Base-by-base conservation (phyloP, 495 filamentous ascomycete genomes). In the Parmelia sp. region DNA sequence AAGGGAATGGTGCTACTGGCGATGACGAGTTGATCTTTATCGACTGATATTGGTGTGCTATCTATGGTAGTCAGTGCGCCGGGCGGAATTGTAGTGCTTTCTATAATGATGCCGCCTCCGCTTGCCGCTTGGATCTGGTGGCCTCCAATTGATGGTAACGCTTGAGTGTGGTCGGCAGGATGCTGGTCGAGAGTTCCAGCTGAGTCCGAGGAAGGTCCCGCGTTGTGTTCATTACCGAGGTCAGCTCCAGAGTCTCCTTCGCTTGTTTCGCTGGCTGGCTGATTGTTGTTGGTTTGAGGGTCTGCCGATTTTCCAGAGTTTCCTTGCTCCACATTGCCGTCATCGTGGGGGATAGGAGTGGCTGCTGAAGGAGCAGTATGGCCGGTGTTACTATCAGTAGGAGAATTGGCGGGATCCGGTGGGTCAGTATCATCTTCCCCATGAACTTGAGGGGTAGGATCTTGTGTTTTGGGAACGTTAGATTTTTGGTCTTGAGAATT, bases 1-100 rank as follows among this genome's bases (percentile, higher is more conserved):
- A 60, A 23, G 15, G 58, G 19, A 35, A 44, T 44, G 17, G 58
- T 45, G 17, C 58, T 60, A n/a, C 58, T 33, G 58, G 39, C 58
- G 39, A 60, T 21, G 17, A 60, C 17, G 4, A 60, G 14, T 19
- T 45, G 9, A 14, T 11, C 27, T 4, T 14, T 29, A 15, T 33
- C 58, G 27, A 33, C 58, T 8, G 58, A 60, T 44, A 60, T 1
- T 29, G 37, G 33, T 31, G 39, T 31, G 39, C 58, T 19, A n/a
- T 27, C 39, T 17, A 60, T 60, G 15, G 39, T 60, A 1, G 44
- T 35, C 31, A 6, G 25, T 5, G n/a, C 10, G 19, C 17, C 58
- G 11, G 37, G 58, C 9, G 21, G 27, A 23, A 45, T 19, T 21
- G 58, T 60, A 19, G 58, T 31, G 27, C 58, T 60, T 60, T 25